phyloP scores from a whole-genome alignment of 441 rosid genomes.

The Arabidopsis lyrata region DNA sequence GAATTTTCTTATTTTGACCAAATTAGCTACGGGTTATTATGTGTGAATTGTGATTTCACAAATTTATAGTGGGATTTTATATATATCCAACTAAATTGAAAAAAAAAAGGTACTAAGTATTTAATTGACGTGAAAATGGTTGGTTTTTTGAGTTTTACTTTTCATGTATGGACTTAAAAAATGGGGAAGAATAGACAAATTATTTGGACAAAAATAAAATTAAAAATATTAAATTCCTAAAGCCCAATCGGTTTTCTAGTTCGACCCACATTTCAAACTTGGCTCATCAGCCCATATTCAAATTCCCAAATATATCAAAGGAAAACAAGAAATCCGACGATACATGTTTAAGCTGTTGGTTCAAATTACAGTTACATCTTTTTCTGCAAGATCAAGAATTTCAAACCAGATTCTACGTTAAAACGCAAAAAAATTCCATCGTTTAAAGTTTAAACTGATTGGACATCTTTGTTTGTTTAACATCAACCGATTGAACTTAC shows the following conservation, averaged over 20 bases:
- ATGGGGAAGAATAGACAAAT: neutral
- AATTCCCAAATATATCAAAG: neutral
- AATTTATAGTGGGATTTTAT: neutral
- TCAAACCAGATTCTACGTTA: neutral
- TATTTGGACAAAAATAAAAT: neutral
- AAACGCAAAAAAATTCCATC: neutral
- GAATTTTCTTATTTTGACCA: neutral
- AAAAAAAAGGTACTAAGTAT: neutral
- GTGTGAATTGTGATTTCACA: too few species aligned
- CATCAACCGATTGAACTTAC: neutral
- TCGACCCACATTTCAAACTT: constrained; percentile 2
- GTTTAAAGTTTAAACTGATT: neutral
- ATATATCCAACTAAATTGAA: too few species aligned
- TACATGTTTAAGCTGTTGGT: neutral
- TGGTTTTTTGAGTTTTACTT: neutral
- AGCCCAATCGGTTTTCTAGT: constrained; percentile 15
- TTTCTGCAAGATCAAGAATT: neutral
- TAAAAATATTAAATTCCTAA: neutral
- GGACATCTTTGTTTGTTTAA: neutral
- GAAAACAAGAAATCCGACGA: neutral
- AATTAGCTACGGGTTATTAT: too few species aligned
- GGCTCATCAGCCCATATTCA: constrained; percentile 12
- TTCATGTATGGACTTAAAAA: neutral
- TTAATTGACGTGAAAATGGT: neutral
- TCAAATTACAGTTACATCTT: neutral